These are phyloP conservation scores for Cladorrhinum sp. DNA, from an alignment of 2,329 filamentous ascomycete species.

Conservation along the genomic window DNA sequence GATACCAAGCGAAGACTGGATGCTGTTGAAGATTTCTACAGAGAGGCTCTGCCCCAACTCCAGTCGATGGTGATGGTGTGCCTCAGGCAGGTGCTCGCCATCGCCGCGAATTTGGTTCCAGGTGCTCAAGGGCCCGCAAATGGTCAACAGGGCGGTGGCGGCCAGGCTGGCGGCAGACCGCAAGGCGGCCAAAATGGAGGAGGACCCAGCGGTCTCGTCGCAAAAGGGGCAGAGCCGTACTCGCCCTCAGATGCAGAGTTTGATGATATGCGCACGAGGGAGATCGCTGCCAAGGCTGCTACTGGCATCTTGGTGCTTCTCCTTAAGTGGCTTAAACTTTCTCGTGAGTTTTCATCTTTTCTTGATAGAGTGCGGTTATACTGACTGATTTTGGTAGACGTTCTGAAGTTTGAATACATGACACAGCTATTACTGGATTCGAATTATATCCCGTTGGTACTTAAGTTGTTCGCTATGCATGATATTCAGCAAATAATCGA, in stretches of 20 bases:
- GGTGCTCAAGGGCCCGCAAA: slow-evolving; percentile 47
- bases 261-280: slow-evolving; percentile 75
- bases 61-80: slow-evolving; percentile 93
- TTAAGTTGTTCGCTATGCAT: slow-evolving; percentile 92
- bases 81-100: slow-evolving; percentile 80
- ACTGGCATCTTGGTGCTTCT: slow-evolving; percentile 86
- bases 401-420: slow-evolving; percentile 93
- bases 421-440: slow-evolving; percentile 91
- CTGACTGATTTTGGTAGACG: slow-evolving; percentile 54
- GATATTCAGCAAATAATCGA: slow-evolving; percentile 90
- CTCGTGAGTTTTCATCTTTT: slow-evolving; percentile 60
- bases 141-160: slow-evolving; percentile 43
- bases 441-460: slow-evolving; percentile 86
- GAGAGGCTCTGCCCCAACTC: slow-evolving; percentile 73
- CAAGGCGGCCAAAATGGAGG: slow-evolving; percentile 38
- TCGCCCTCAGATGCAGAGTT: slow-evolving; percentile 68
- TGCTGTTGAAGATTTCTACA: slow-evolving; percentile 79
- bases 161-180: slow-evolving; percentile 36
- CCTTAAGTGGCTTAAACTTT: slow-evolving; percentile 94
- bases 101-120: slow-evolving; percentile 79
- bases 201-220: slow-evolving; percentile 32
- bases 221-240: slow-evolving; percentile 37
- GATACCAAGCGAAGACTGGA: slow-evolving; percentile 63
- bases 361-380: slow-evolving; percentile 11
- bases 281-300: slow-evolving; percentile 87